Conservation (phyloP, 2,329 filamentous ascomycete species). For the Coleophoma eucalyptorum region DNA sequence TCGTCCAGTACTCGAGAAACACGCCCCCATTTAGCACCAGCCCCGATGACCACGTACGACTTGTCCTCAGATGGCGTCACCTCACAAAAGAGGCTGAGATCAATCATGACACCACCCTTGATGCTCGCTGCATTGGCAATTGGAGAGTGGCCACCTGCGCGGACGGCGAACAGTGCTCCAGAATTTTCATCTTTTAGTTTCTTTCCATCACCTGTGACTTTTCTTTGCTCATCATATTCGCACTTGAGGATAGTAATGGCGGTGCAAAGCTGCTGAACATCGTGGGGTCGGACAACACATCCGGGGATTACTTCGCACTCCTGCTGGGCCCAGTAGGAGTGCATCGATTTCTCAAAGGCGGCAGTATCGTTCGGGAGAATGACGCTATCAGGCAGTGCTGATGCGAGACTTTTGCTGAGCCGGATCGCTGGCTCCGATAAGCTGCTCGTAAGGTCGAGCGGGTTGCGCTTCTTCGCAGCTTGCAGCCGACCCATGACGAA, state of each 20-base stretch:
- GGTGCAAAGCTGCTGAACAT: neutral
- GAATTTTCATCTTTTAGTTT: too few relatives aligned
- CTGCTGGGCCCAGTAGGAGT: neutral
- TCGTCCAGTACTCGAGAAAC: constrained; percentile 31
- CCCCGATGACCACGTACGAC: constrained; percentile 26
- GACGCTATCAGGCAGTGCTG: too few relatives aligned
- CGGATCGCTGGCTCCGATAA: too few relatives aligned
- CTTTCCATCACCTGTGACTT: neutral
- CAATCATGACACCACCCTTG: constrained; percentile 42
- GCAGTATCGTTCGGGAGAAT: too few relatives aligned
- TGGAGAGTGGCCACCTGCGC: constrained; percentile 44
- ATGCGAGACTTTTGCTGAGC: too few relatives aligned
- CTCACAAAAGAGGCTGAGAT: constrained; percentile 28
- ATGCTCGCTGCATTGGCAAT: constrained; percentile 41
- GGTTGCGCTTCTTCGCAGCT: too few relatives aligned
- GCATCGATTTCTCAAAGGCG: too few relatives aligned
- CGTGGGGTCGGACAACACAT: neutral
- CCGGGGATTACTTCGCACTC: neutral
- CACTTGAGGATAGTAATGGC: neutral
- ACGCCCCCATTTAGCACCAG: constrained; percentile 31
- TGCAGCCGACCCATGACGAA: too few relatives aligned
- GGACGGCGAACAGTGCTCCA: constrained; percentile 35
- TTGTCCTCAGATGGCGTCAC: constrained; percentile 21
- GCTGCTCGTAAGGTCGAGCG: too few relatives aligned
- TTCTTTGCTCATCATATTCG: too few relatives aligned